phyloP scores from a whole-genome alignment of 352 stramenopile species.

The Globisporangium cystogenes region DNA sequence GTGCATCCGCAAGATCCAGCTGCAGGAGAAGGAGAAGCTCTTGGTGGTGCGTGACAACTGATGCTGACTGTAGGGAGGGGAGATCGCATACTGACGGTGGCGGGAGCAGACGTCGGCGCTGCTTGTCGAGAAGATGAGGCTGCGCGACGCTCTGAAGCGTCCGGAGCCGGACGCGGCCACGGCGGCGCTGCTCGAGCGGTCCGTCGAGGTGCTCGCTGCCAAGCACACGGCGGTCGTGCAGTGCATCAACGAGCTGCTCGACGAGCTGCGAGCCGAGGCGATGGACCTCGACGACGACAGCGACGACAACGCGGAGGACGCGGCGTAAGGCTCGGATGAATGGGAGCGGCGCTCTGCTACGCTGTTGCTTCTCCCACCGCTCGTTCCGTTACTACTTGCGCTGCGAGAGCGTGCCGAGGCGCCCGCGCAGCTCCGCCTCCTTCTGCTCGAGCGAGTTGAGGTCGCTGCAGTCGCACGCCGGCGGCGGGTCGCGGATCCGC shows the following conservation, averaged over 20 bases:
- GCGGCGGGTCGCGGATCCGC: constrained; percentile 44
- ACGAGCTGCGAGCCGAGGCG: constrained; percentile 55
- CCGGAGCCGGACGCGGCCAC: constrained; percentile 40
- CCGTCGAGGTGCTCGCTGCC: constrained; percentile 36
- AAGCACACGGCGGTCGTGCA: constrained; percentile 65
- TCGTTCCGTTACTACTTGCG: constrained; percentile 8
- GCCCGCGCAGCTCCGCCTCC: constrained; percentile 47
- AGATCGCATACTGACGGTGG: too few species aligned
- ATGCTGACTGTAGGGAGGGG: not conserved
- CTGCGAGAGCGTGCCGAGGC: constrained; percentile 41
- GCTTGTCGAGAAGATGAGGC: constrained; percentile 78
- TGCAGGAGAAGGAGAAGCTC: constrained; percentile 81
- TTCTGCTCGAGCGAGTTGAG: constrained; percentile 43
- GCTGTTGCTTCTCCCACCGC: too few species aligned
- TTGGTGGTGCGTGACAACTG: constrained; percentile 32
- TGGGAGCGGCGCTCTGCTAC: not conserved
- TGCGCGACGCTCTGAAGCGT: constrained; percentile 29
- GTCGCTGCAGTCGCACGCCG: constrained; percentile 39
- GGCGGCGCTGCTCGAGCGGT: constrained; percentile 55
- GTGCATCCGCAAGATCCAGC: constrained; percentile 65
- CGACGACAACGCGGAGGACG: not conserved
- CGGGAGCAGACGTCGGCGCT: constrained; percentile 61
- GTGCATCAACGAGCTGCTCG: constrained; percentile 75
- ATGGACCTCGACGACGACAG: constrained; percentile 34
- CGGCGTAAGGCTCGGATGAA: too few species aligned